Conservation (phyloP, 306 rosid genomes). For the Prunus kanzakura region DNA sequence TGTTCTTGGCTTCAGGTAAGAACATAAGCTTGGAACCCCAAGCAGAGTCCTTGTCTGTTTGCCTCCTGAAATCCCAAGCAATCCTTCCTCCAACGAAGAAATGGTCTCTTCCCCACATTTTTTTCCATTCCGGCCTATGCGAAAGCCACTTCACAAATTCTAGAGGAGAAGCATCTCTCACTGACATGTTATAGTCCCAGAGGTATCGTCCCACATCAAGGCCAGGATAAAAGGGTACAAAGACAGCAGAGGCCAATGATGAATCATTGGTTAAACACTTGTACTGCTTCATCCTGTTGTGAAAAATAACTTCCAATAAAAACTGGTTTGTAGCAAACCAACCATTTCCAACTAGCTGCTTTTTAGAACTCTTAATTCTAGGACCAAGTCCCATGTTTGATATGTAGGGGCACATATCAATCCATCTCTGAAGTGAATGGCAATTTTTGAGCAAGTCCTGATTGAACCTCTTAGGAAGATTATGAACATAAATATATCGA, state of each 20-base stretch:
- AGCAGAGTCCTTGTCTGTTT: constrained; percentile 22
- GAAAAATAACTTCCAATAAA: constrained; percentile 52
- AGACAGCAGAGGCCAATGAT: constrained; percentile 52
- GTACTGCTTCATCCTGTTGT: constrained; percentile 56
- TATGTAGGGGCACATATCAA: constrained; percentile 40
- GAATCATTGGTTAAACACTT: constrained; percentile 57
- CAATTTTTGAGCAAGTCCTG: constrained; percentile 43
- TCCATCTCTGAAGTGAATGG: constrained; percentile 35
- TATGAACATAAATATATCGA: constrained; percentile 38
- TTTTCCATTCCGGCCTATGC: constrained; percentile 42
- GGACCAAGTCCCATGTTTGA: constrained; percentile 50
- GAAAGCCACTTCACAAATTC: constrained; percentile 41
- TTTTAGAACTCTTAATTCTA: constrained; percentile 16
- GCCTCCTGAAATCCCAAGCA: constrained; percentile 50
- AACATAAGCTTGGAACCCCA: constrained; percentile 64
- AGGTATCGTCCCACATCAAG: constrained; percentile 50
- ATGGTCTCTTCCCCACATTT: constrained; percentile 59
- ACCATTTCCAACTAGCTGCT: constrained; percentile 6
- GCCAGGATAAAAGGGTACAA: constrained; percentile 58
- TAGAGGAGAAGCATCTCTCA: constrained; percentile 45
- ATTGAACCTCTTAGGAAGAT: constrained; percentile 51
- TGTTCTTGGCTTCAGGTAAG: constrained; percentile 49
- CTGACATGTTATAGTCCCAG: constrained; percentile 35
- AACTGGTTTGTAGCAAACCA: constrained; percentile 63
- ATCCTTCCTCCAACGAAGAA: constrained; percentile 57